A percentile compares a stretch with the other conserved stretches of the same genome.
Conservation (phyloP, 345 rosid species). For the Schrenkiella parvula region DNA sequence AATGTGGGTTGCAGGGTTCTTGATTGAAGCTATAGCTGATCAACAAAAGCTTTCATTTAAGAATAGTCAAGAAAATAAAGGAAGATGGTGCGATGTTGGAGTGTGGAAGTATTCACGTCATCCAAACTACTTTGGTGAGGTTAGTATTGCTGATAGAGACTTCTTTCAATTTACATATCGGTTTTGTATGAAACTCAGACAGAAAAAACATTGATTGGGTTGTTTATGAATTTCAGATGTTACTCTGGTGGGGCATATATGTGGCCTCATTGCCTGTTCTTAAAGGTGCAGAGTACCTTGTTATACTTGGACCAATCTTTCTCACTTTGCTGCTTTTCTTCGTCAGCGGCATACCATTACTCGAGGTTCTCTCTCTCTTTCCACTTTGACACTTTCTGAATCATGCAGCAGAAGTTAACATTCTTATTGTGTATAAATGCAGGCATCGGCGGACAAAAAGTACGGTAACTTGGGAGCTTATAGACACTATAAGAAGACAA, state of each 20-base stretch:
- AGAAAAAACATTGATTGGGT: background rate
- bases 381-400: background rate
- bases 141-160: slow-evolving; percentile 26
- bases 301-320: slow-evolving; percentile 73
- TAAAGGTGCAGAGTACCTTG: slow-evolving; percentile 79
- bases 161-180: background rate
- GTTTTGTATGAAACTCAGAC: background rate
- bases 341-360: slow-evolving; percentile 85
- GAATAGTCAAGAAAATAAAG: slow-evolving; percentile 73
- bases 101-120: slow-evolving; percentile 85
- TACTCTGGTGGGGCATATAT: slow-evolving; percentile 93
- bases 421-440: slow-evolving; percentile 19
- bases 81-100: slow-evolving; percentile 80
- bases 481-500: slow-evolving; percentile 63
- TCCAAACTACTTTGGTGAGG: slow-evolving; percentile 97
- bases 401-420: background rate
- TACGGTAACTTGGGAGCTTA: slow-evolving; percentile 61
- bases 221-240: slow-evolving; percentile 43
- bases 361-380: slow-evolving; percentile 56
- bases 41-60: slow-evolving; percentile 83
- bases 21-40: slow-evolving; percentile 74
- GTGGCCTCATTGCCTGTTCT: slow-evolving; percentile 72
- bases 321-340: slow-evolving; percentile 82
- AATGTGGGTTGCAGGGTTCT: slow-evolving; percentile 62
- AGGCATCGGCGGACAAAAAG: slow-evolving; percentile 87